These are phyloP conservation scores for Beta macrorhiza DNA, from an alignment of 179 eudicot genomes.

Conservation along the genomic window DNA sequence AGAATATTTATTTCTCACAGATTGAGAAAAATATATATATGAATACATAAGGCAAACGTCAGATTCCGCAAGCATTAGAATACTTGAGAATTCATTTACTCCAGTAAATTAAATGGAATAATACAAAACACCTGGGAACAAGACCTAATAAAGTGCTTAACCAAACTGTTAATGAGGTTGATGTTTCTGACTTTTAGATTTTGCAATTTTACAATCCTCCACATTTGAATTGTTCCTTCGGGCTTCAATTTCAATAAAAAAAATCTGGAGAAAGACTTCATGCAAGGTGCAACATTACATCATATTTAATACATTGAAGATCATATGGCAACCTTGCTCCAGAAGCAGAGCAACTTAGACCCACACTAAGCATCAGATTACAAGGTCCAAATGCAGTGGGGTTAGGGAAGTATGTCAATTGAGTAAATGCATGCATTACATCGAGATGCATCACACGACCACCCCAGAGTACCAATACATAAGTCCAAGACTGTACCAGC, in stretches of 20 bases:
- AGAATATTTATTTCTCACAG: neutral
- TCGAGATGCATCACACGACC: neutral
- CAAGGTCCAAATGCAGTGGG: neutral
- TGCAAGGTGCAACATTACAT: neutral
- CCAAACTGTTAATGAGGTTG: neutral
- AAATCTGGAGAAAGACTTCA: neutral
- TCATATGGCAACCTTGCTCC: neutral
- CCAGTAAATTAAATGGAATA: neutral
- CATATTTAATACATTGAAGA: neutral
- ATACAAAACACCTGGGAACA: neutral
- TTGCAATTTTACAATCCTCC: neutral
- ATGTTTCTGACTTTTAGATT: neutral
- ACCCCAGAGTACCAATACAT: neutral
- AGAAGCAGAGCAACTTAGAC: conserved; percentile 7
- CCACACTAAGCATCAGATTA: conserved; percentile 7
- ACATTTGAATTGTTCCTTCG: neutral
- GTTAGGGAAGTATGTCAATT: neutral
- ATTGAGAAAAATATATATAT: neutral
- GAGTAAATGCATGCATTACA: neutral
- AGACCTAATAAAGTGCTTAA: neutral
- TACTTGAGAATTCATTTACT: neutral
- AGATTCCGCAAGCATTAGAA: neutral
- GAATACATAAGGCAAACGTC: neutral
- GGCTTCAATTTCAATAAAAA: neutral
- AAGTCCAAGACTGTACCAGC: neutral